A percentile compares a stretch with the other conserved stretches of the same genome.
These are phyloP conservation scores for Firmiana major DNA, from an alignment of 345 rosid genomes.

Conservation along the genomic window DNA sequence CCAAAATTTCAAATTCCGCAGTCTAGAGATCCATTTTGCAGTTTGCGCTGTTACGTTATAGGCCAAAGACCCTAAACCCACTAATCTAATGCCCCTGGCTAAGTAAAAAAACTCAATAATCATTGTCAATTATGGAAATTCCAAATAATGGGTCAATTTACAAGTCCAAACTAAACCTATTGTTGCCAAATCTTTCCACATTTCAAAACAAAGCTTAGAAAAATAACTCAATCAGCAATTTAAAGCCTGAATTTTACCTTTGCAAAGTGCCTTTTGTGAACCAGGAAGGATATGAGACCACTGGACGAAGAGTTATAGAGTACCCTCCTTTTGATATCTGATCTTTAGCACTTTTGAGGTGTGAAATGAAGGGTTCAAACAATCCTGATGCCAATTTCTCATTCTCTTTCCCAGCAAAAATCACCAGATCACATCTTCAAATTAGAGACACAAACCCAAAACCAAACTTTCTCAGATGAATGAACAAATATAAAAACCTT, in stretches of 20 bases:
- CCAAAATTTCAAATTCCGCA: neutral
- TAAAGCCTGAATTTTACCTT: constrained; percentile 38
- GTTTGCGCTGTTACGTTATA: too few relatives aligned
- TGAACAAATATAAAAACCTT: neutral
- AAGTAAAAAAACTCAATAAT: neutral
- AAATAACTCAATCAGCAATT: neutral
- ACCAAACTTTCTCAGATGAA: constrained; percentile 1
- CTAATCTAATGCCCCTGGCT: too few relatives aligned
- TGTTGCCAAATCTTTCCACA: neutral
- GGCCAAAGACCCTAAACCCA: too few relatives aligned
- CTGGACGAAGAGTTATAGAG: constrained; percentile 71
- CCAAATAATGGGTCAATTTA: neutral
- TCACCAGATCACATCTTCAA: constrained; percentile 86
- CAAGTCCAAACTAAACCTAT: neutral
- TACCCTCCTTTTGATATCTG: constrained; percentile 93
- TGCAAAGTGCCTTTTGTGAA: constrained; percentile 88
- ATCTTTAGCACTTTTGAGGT: constrained; percentile 74
- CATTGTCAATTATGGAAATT: neutral
- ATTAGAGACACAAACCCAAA: neutral
- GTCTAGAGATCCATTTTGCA: neutral
- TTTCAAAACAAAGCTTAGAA: neutral
- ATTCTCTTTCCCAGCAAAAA: constrained; percentile 58
- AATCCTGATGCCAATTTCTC: constrained; percentile 92
- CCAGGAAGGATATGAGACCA: constrained; percentile 52
- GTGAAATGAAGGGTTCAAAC: constrained; percentile 76